Percentiles rank a stretch among this genome's conserved stretches.
phyloP scores from a whole-genome alignment of 192 early-diverging fungal genomes.

The Dissophora globulifera region DNA sequence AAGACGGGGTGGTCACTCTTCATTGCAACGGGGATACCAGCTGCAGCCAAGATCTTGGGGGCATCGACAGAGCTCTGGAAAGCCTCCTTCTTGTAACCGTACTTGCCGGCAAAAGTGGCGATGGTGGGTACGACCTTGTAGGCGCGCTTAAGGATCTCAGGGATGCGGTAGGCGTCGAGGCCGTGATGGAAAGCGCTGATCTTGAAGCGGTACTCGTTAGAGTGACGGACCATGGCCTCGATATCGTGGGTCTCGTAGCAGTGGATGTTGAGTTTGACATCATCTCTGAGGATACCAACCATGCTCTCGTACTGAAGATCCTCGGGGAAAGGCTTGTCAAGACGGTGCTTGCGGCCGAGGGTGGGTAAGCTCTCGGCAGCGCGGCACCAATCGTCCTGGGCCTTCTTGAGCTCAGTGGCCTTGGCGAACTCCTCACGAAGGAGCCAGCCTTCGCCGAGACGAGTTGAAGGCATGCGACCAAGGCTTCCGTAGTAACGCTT shows the following conservation, averaged over 20 bases:
- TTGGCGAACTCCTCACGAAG: slow-evolving; percentile 68
- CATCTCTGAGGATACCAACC: slow-evolving; percentile 72
- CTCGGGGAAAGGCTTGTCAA: slow-evolving; percentile 68
- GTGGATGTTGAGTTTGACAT: slow-evolving; percentile 77
- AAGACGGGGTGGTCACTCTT: slow-evolving; percentile 85
- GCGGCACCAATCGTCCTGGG: slow-evolving; percentile 64
- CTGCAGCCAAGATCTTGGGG: slow-evolving; percentile 70
- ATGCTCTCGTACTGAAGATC: slow-evolving; percentile 68
- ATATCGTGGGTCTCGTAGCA: slow-evolving; percentile 78
- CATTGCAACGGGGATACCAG: slow-evolving; percentile 77
- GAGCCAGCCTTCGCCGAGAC: slow-evolving; percentile 75
- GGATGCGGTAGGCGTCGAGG: slow-evolving; percentile 77
- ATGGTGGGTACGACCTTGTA: slow-evolving; percentile 69
- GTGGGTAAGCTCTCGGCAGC: slow-evolving; percentile 55
- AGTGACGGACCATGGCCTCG: slow-evolving; percentile 77
- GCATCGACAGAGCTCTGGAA: slow-evolving; percentile 70
- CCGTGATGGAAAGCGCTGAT: slow-evolving; percentile 84
- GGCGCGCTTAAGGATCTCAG: slow-evolving; percentile 68
- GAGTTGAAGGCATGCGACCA: slow-evolving; percentile 58
- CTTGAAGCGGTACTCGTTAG: slow-evolving; percentile 78
- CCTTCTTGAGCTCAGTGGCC: slow-evolving; percentile 57
- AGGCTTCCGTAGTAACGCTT: slow-evolving; percentile 75
- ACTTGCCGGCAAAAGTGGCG: slow-evolving; percentile 75
- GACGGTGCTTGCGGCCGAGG: slow-evolving; percentile 58
- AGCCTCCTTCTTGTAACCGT: slow-evolving; percentile 84